phyloP scores from a whole-genome alignment of 2,329 filamentous ascomycete species.

The Zasmidium citrigriseum region DNA sequence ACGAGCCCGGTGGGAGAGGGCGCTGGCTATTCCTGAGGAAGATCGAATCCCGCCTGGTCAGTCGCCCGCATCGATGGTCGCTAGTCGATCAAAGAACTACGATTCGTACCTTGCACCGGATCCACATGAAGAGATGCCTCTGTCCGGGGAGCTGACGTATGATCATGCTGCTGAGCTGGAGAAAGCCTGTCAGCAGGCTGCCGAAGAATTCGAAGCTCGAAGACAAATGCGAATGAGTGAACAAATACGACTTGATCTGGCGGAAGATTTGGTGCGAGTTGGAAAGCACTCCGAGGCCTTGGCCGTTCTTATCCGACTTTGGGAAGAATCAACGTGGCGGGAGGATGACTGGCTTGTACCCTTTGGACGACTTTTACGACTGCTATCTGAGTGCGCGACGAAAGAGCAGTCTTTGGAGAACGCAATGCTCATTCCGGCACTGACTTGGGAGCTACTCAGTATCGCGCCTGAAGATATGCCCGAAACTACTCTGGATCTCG shows the following conservation, averaged over 20 bases:
- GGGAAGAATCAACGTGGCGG: slow-evolving; percentile 61
- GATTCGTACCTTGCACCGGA: slow-evolving; percentile 63
- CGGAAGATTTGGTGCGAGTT: slow-evolving; percentile 54
- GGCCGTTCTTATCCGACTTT: slow-evolving; percentile 53
- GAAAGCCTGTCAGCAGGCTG: slow-evolving; percentile 49
- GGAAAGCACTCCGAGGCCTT: slow-evolving; percentile 55
- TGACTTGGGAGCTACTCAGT: slow-evolving; percentile 58
- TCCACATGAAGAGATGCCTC: slow-evolving; percentile 56
- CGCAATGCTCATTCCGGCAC: slow-evolving; percentile 50
- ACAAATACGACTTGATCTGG: slow-evolving; percentile 56
- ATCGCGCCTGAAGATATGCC: slow-evolving; percentile 8
- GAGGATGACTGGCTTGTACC: slow-evolving; percentile 60
- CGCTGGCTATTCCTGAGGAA: slow-evolving; percentile 59
- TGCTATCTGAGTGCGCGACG: slow-evolving; percentile 53
- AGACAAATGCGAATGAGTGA: slow-evolving; percentile 58
- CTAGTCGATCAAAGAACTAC: slow-evolving; percentile 55
- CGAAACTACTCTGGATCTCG: slow-evolving; percentile 12
- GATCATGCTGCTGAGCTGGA: slow-evolving; percentile 56
- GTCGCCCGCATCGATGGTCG: slow-evolving; percentile 57
- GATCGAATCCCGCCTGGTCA: slow-evolving; percentile 58
- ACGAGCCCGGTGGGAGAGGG: slow-evolving; percentile 51
- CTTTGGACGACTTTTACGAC: slow-evolving; percentile 55
- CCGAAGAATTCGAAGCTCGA: slow-evolving; percentile 51
- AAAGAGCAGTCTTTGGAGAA: slow-evolving; percentile 39
- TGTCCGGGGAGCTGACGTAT: slow-evolving; percentile 46